Evolutionary conservation across 768 basidiomycete genomes (phyloP).

Genomic region (Suillus sp.): DNA sequence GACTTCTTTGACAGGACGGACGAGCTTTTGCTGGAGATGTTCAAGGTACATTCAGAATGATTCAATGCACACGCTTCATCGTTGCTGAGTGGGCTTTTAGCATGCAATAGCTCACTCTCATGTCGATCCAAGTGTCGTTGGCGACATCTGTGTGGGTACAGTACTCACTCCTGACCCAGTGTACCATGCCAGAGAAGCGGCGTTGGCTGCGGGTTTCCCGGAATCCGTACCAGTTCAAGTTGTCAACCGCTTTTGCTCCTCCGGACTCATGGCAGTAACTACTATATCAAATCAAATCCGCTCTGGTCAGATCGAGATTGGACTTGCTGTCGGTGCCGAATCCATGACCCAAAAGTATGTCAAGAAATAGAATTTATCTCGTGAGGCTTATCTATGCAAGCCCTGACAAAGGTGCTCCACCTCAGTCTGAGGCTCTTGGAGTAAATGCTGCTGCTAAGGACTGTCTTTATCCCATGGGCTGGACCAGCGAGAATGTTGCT

Average conservation of each 20-base stretch:
- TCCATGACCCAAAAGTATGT: constrained; percentile 79
- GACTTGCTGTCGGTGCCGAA: constrained; percentile 82
- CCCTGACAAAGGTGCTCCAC: constrained; percentile 62
- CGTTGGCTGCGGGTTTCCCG: constrained; percentile 80
- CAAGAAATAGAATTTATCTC: constrained; percentile 16
- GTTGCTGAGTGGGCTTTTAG: constrained; percentile 34
- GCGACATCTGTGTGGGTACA: constrained; percentile 81
- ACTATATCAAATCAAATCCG: constrained; percentile 76
- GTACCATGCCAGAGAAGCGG: constrained; percentile 73
- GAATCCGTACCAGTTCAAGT: constrained; percentile 73
- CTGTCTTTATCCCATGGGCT: constrained; percentile 77
- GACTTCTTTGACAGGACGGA: constrained; percentile 54
- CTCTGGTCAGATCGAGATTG: constrained; percentile 78
- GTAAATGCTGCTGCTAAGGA: constrained; percentile 58
- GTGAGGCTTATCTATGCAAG: constrained; percentile 36
- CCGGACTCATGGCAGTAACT: constrained; percentile 83
- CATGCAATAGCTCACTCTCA: constrained; percentile 58
- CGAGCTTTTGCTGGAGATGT: constrained; percentile 80
- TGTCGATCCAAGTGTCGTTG: constrained; percentile 65
- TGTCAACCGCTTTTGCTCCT: constrained; percentile 82
- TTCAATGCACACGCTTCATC: not conserved
- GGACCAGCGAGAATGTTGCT: constrained; percentile 89
- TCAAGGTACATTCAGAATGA: constrained; percentile 50
- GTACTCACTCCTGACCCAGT: constrained; percentile 64
- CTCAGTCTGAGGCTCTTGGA: constrained; percentile 63